Evolutionary conservation across 2,329 filamentous ascomycete species (phyloP).

Genomic region (Aspergillus glaucus): DNA sequence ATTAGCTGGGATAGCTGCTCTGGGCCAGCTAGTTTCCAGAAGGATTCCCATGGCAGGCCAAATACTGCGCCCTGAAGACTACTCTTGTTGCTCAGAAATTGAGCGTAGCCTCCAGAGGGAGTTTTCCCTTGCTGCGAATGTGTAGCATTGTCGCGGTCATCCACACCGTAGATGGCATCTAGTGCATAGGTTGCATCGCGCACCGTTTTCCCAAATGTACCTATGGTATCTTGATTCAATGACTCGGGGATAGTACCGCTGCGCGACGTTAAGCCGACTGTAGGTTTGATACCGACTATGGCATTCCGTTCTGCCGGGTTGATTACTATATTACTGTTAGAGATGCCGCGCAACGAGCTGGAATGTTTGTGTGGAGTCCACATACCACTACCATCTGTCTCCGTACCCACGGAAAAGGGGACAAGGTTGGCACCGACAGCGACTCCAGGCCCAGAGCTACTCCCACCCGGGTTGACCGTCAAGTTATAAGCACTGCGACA

Average conservation of each 20-base stretch:
- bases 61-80: constrained; percentile 58
- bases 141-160: constrained; percentile 61
- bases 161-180: constrained; percentile 62
- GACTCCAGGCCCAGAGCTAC: constrained; percentile 59
- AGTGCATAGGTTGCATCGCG: constrained; percentile 62
- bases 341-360: background rate
- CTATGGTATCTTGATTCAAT: constrained; percentile 63
- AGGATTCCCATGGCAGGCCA: constrained; percentile 64
- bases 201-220: constrained; percentile 61
- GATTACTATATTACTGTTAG: constrained; percentile 46
- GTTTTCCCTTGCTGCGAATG: constrained; percentile 50
- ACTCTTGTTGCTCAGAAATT: constrained; percentile 49
- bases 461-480: constrained; percentile 62
- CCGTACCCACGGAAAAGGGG: constrained; percentile 63
- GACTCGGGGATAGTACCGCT: constrained; percentile 60
- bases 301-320: constrained; percentile 64
- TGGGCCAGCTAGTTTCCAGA: constrained; percentile 58
- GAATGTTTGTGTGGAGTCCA: background rate
- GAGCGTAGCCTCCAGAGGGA: constrained; percentile 51
- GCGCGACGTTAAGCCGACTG: constrained; percentile 64
- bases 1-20: constrained; percentile 52
- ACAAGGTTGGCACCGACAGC: constrained; percentile 59
- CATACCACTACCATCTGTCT: constrained; percentile 61
- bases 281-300: constrained; percentile 69
- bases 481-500: constrained; percentile 62